These are phyloP conservation scores for Xylariaceae sp. DNA, from an alignment of 2,329 filamentous ascomycete genomes.

Conservation along the genomic window DNA sequence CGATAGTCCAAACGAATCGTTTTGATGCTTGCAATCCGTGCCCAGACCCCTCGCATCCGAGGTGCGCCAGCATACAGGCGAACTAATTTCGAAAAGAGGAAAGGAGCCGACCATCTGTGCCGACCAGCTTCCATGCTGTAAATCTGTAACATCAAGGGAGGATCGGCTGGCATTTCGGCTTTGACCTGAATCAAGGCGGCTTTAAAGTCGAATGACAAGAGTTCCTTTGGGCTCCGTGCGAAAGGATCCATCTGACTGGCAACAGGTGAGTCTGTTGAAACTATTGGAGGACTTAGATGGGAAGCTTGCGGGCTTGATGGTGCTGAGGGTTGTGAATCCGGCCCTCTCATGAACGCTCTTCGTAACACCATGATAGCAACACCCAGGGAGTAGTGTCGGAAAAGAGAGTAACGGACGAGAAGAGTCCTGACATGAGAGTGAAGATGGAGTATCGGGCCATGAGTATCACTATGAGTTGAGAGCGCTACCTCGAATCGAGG, in stretches of 20 bases:
- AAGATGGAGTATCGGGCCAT: slow-evolving; percentile 86
- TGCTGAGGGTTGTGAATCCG: slow-evolving; percentile 34
- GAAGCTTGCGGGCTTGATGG: slow-evolving; percentile 33
- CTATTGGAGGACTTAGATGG: slow-evolving; percentile 43
- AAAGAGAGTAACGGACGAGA: slow-evolving; percentile 86
- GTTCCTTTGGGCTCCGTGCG: slow-evolving; percentile 54
- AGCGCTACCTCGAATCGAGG: slow-evolving; percentile 87
- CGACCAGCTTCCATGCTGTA: slow-evolving; percentile 81
- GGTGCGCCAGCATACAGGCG: slow-evolving; percentile 89
- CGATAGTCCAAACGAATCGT: slow-evolving; percentile 78
- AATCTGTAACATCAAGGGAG: slow-evolving; percentile 87
- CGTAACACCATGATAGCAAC: slow-evolving; percentile 77
- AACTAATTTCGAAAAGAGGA: slow-evolving; percentile 73
- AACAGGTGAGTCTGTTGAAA: slow-evolving; percentile 38
- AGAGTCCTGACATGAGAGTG: slow-evolving; percentile 80
- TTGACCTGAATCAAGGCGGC: slow-evolving; percentile 84
- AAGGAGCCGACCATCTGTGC: slow-evolving; percentile 86
- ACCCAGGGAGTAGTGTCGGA: slow-evolving; percentile 86
- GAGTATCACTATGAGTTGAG: slow-evolving; percentile 80
- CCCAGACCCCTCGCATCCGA: slow-evolving; percentile 82
- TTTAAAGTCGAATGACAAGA: slow-evolving; percentile 81
- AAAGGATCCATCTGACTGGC: slow-evolving; percentile 37
- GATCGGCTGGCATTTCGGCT: slow-evolving; percentile 83
- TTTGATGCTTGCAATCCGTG: slow-evolving; percentile 82
- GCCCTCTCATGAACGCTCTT: slow-evolving; percentile 65